A percentile compares a stretch with the other conserved stretches of the same genome.
phyloP scores from a whole-genome alignment of 495 filamentous ascomycete species.

The Penicillium goetzii region DNA sequence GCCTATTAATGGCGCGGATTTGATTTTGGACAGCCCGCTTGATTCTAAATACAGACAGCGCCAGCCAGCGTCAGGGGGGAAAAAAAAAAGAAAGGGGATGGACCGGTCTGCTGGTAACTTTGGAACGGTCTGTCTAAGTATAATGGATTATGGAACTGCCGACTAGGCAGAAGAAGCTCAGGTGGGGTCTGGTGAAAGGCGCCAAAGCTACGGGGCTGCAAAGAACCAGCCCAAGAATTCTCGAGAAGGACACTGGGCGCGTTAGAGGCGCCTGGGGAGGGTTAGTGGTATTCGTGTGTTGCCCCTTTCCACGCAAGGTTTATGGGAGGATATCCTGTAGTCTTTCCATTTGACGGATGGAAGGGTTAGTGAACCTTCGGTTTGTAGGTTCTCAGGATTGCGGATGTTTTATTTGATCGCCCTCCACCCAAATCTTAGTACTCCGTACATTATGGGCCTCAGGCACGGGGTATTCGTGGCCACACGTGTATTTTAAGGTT shows the following conservation, averaged over 20 bases:
- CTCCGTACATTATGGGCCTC: no score
- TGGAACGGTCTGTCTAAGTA: neutral
- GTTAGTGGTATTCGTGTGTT: neutral
- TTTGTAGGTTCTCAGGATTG: neutral
- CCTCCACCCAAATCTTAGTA: neutral
- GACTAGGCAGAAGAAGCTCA: constrained; percentile 1
- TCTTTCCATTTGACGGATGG: neutral
- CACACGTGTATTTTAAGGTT: constrained; percentile 24
- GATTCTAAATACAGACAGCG: constrained; percentile 15
- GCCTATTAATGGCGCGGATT: neutral
- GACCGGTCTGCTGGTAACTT: constrained; percentile 5
- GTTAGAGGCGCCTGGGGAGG: neutral
- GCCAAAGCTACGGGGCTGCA: neutral
- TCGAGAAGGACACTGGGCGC: neutral
- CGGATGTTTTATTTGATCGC: neutral
- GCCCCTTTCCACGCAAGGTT: neutral
- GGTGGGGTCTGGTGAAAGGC: neutral
- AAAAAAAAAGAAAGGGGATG: constrained; percentile 6
- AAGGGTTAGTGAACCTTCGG: neutral
- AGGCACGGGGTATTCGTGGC: neutral
- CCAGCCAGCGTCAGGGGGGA: neutral
- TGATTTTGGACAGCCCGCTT: neutral
- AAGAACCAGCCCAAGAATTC: constrained; percentile 1
- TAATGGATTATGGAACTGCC: neutral
- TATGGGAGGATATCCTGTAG: neutral